A percentile compares a stretch with the other conserved stretches of the same genome.
Conservation (phyloP, 352 stramenopile species). For the Phytophthora citricola region DNA sequence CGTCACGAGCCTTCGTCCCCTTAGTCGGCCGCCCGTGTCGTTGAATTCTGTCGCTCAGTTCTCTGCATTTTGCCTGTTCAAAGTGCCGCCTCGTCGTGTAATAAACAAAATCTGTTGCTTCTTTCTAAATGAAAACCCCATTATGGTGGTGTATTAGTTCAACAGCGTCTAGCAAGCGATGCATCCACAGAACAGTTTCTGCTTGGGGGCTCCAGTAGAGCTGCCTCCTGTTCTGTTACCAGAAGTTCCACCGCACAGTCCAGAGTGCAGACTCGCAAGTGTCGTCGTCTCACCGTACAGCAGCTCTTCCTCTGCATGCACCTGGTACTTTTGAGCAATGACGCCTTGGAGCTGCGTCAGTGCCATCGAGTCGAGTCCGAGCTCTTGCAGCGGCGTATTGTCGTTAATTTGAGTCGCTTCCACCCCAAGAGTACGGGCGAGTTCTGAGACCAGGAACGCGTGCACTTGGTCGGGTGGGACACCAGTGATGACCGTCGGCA, state of each 20-base stretch:
- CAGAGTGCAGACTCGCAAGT: constrained; percentile 82
- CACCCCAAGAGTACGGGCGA: constrained; percentile 67
- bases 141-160: too few relatives aligned
- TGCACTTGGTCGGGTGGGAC: constrained; percentile 62
- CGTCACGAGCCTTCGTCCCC: constrained; percentile 11
- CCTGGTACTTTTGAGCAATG: constrained; percentile 88
- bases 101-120: constrained; percentile 36
- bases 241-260: constrained; percentile 48
- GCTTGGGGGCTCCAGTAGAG: constrained; percentile 35
- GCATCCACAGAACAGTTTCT: constrained; percentile 76
- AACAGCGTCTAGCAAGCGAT: constrained; percentile 61
- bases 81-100: constrained; percentile 32
- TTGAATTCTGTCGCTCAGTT: constrained; percentile 22
- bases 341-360: constrained; percentile 96
- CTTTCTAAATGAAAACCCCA: neutral
- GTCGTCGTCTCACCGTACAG: constrained; percentile 92
- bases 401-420: constrained; percentile 56
- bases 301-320: constrained; percentile 93
- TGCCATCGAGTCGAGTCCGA: constrained; percentile 94
- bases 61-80: constrained; percentile 27
- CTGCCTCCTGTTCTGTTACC: constrained; percentile 27
- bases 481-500: constrained; percentile 61
- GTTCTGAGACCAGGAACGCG: constrained; percentile 60
- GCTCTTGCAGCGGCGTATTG: constrained; percentile 68
- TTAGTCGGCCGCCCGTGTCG: constrained; percentile 17